Base-by-base conservation (phyloP, 768 basidiomycete genomes). In the Hebeloma cylindrosporum region DNA sequence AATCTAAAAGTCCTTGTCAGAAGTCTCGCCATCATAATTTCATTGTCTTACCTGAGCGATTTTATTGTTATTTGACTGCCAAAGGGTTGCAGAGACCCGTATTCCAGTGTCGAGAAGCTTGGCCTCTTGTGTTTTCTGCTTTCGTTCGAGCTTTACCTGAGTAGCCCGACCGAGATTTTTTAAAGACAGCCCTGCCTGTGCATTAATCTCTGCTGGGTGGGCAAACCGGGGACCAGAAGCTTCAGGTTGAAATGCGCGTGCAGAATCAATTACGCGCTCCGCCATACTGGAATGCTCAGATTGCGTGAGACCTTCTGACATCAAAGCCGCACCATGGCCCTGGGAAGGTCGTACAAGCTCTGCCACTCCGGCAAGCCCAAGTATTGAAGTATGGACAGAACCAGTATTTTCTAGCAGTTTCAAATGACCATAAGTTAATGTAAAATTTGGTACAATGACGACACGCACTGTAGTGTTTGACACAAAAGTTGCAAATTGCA, bases 91-190 rank as follows among this genome's bases (percentile, higher is more conserved):
- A 7, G 13, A 14, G 10, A 45, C 17, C 18, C 31, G 36, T 3
- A 45, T 37, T 11, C 34, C 34, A 7, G 10, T 28, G 10, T 22
- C 25, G 13, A 13, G 11, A 6, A 37, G 9, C 3, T 37, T 37
- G 17, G 18, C 27, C 26, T 45, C 43, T 13, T 45, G 34, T 5
- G n/a, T 25, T 13, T 45, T 45, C 5, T n/a, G 4, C 27, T 45
- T 45, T 5, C 43, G 25, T 29, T 45, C 27, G 11, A 16, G 25
- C 2, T 20, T 18, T 4, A 45, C 26, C 17, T 2, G 5, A 16
- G 20, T 4, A 3, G 43, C 43, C 27, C 30, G 27, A 4, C 13
- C 16, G 7, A 44, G 21, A 44, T 44, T 44, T 25, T 39, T 39
- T 17, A 8, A 8, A 7, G 17, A 30, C 8, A 34, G 27, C 8